phyloP scores from a whole-genome alignment of 257 asterid genomes.

The Penstemon eatonii region DNA sequence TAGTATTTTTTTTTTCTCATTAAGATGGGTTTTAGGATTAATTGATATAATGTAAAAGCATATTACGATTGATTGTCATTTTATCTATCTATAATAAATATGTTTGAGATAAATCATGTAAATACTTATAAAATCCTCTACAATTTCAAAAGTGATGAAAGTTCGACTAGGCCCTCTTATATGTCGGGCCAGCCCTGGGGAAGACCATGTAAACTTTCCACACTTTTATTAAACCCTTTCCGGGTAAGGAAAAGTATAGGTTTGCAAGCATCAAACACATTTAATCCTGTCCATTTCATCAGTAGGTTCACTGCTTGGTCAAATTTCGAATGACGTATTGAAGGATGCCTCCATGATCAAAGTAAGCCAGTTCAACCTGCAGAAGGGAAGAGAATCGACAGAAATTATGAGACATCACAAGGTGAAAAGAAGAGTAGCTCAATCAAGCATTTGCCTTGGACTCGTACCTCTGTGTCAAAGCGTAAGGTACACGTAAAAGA shows the following conservation, averaged over 20 bases:
- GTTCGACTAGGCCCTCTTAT: too few relatives aligned
- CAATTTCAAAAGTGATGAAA: too few relatives aligned
- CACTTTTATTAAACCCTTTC: not conserved
- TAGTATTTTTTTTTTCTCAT: too few relatives aligned
- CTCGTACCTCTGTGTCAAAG: slow-evolving; percentile 81
- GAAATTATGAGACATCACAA: not conserved
- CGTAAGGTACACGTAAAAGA: slow-evolving; percentile 71
- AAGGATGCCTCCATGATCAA: slow-evolving; percentile 81
- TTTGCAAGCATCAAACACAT: not conserved
- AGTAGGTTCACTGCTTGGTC: slow-evolving; percentile 40
- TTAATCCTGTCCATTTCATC: not conserved
- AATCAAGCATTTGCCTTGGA: not conserved
- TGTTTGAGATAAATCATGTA: too few relatives aligned
- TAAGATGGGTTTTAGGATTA: too few relatives aligned
- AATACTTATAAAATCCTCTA: too few relatives aligned
- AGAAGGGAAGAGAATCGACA: not conserved
- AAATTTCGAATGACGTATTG: slow-evolving; percentile 67
- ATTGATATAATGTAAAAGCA: too few relatives aligned
- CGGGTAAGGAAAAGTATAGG: not conserved
- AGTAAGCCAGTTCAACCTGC: slow-evolving; percentile 83
- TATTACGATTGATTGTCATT: too few relatives aligned
- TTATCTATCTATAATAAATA: too few relatives aligned
- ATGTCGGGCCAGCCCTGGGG: not conserved
- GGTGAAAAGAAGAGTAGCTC: not conserved
- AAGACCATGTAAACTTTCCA: not conserved